Conservation (phyloP, 257 asterid genomes). For the Agastache rugosa region DNA sequence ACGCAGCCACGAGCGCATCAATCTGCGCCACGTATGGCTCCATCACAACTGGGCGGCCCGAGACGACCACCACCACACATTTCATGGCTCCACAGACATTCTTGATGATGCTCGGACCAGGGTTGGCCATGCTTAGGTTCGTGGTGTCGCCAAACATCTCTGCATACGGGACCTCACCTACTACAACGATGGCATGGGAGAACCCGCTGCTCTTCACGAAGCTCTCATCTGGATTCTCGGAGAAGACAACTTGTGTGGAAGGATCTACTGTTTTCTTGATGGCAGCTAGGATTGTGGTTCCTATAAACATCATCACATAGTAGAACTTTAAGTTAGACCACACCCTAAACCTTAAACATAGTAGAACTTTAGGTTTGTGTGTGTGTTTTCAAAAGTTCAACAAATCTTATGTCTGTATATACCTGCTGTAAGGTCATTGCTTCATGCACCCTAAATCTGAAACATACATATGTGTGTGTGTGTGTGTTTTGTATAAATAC, state of each 20-base stretch:
- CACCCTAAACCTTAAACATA: neutral
- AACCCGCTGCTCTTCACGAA: slow-evolving; percentile 55
- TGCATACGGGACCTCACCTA: slow-evolving; percentile 77
- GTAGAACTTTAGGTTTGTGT: no score
- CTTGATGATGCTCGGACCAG: slow-evolving; percentile 61
- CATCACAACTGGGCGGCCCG: slow-evolving; percentile 83
- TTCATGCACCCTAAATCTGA: no score
- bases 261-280: slow-evolving; percentile 78
- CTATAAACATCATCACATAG: slow-evolving; percentile 40
- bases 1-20: slow-evolving; percentile 82
- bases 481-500: neutral
- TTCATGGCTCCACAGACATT: slow-evolving; percentile 63
- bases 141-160: slow-evolving; percentile 72
- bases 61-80: slow-evolving; percentile 71
- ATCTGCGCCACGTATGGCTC: slow-evolving; percentile 59
- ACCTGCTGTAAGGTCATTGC: no score
- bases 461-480: neutral
- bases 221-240: slow-evolving; percentile 56
- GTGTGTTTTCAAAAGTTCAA: no score
- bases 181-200: slow-evolving; percentile 74
- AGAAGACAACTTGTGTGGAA: slow-evolving; percentile 61
- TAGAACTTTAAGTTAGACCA: slow-evolving; percentile 7
- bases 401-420: no score
- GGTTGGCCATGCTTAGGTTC: slow-evolving; percentile 60
- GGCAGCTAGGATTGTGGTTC: slow-evolving; percentile 77